Evolutionary conservation across 2,329 filamentous ascomycete species (phyloP), one percentile per base, ranked within the genome.

Genomic region (Alternaria arbusti): DNA sequence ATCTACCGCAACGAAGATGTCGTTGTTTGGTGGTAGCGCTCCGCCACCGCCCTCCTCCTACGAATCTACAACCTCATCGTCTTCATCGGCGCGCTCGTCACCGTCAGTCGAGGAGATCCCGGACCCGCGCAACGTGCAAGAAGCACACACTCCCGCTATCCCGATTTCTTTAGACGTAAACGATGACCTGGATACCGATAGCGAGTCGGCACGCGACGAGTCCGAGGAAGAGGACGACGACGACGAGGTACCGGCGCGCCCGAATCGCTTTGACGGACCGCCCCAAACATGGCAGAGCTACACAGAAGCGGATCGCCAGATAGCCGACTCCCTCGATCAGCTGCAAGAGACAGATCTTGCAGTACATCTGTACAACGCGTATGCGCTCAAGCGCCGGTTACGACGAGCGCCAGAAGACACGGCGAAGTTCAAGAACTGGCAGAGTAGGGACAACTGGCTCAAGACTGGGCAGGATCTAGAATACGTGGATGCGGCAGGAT

Each of bases 361-460:
- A 0, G 81, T 90, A 47, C 94, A 97, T 80, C 82, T 97, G 6
- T 97, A 92, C 81, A 93, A 96, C 78, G 85, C 90, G 0, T 90
- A 91, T 80, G 86, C 86, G 36, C 82, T 96, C 58, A 93, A 90
- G 77, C 80, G 82, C 36, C 81, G 85, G n/a, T 61, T 72, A 45
- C 68, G 70, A 36, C 64, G 67, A 15, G 65, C 72, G 25, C 30
- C 47, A 2, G 56, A 66, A 23, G 64, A 71, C 11, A 50, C 73
- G 5, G 64, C 58, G 13, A 59, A 32, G 4, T 13, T 75, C 17
- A 69, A 68, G 44, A 67, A 69, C 30, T 82, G 80, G 81, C 78
- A 79, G 61, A 82, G 70, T 63, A 84, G 81, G 64, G 75, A 78
- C 28, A 65, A 61, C 9, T 84, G 82, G 82, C 65, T 82, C 26